These are phyloP conservation scores for Stylosanthes scabra DNA, from an alignment of 331 rosid species.

Conservation along the genomic window DNA sequence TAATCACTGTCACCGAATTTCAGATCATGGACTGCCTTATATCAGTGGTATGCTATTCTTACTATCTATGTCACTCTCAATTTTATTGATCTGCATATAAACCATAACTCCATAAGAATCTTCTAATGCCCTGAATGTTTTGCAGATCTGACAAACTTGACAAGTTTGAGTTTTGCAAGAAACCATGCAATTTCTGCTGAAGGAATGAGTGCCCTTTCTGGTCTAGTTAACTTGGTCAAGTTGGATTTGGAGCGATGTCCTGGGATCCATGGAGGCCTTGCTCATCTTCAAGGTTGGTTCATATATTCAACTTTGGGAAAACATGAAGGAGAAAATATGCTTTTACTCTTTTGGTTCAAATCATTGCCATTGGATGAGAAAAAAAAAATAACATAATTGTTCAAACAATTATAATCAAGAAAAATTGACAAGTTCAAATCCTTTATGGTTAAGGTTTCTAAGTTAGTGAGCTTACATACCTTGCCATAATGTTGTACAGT, in stretches of 20 bases:
- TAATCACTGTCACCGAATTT: conserved; percentile 81
- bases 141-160: conserved; percentile 83
- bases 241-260: conserved; percentile 97
- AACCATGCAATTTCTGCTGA: conserved; percentile 79
- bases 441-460: too few relatives aligned
- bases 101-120: conserved; percentile 1
- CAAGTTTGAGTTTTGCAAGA: conserved; percentile 85
- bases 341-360: too few relatives aligned
- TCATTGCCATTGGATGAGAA: too few relatives aligned
- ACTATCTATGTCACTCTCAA: neutral
- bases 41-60: conserved; percentile 66
- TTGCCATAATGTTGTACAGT: neutral
- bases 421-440: too few relatives aligned
- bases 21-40: conserved; percentile 71
- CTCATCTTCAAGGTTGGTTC: conserved; percentile 76
- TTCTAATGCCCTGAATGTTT: conserved; percentile 28
- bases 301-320: conserved; percentile 1
- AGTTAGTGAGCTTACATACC: neutral
- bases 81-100: neutral
- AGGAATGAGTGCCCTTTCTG: conserved; percentile 76
- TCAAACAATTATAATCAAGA: too few relatives aligned
- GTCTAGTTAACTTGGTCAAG: conserved; percentile 74
- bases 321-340: too few relatives aligned
- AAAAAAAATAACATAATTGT: too few relatives aligned
- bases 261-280: conserved; percentile 85